These are phyloP conservation scores for Vitellaria paradoxa DNA, from an alignment of 179 eudicot species.

Conservation along the genomic window DNA sequence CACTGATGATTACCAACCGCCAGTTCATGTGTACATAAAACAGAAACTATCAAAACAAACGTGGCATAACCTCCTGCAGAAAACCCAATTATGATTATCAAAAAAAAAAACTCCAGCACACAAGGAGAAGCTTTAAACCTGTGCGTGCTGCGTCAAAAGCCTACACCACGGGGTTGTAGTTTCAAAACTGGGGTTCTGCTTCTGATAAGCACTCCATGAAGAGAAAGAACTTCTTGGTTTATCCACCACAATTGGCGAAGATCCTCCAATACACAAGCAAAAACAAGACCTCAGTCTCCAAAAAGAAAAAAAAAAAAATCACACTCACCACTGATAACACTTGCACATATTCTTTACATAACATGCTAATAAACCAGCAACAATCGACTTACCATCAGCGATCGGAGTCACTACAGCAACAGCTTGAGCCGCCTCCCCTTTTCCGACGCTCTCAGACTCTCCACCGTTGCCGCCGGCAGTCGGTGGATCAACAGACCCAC, in stretches of 20 bases:
- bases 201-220: conserved; percentile 37
- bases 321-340: background rate
- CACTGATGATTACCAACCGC: no score
- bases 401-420: conserved; percentile 31
- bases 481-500: conserved; percentile 27
- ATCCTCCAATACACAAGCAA: conserved; percentile 30
- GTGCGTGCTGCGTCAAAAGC: conserved; percentile 65
- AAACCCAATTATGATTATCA: background rate
- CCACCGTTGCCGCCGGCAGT: conserved; percentile 23
- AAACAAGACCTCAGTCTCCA: background rate
- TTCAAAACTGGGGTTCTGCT: conserved; percentile 35
- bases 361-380: background rate
- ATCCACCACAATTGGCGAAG: conserved; percentile 32
- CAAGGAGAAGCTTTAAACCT: conserved; percentile 32
- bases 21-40: background rate
- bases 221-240: conserved; percentile 48
- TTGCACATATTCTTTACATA: background rate
- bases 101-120: background rate
- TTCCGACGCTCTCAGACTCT: conserved; percentile 23
- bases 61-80: background rate
- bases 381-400: conserved; percentile 41
- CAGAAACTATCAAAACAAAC: background rate
- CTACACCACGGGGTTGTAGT: conserved; percentile 75
- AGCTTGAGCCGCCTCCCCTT: conserved; percentile 27
- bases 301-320: background rate